A percentile compares a stretch with the other conserved stretches of the same genome.
These are phyloP conservation scores for Erysimum pusillum DNA, from an alignment of 441 rosid species.

Conservation along the genomic window DNA sequence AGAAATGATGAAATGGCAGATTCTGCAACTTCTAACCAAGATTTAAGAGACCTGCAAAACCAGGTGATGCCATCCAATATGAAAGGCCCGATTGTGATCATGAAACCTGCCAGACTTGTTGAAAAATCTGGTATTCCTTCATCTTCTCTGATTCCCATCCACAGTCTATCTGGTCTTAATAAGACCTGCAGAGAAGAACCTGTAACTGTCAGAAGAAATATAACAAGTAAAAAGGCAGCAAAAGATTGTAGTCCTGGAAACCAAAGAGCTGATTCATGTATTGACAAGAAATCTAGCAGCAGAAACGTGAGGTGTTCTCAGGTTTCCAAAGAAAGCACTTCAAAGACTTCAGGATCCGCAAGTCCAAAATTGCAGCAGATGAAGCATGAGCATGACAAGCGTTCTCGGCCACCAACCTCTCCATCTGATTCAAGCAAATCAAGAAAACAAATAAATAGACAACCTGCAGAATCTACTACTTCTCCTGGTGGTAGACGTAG, in stretches of 20 bases:
- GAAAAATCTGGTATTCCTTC: slow-evolving; percentile 63
- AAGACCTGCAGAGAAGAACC: slow-evolving; percentile 50
- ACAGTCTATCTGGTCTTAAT: slow-evolving; percentile 54
- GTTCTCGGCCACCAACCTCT: slow-evolving; percentile 81
- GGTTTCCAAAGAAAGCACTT: slow-evolving; percentile 53
- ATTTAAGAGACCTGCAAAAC: slow-evolving; percentile 41
- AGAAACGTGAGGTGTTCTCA: slow-evolving; percentile 59
- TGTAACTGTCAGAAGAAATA: slow-evolving; percentile 51
- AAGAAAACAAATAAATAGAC: slow-evolving; percentile 60
- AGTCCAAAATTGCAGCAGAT: slow-evolving; percentile 81
- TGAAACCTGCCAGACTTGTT: slow-evolving; percentile 87
- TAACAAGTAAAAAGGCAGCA: slow-evolving; percentile 48
- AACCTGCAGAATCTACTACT: slow-evolving; percentile 52
- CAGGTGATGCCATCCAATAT: slow-evolving; percentile 33
- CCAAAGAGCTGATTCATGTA: slow-evolving; percentile 49
- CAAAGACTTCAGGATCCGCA: slow-evolving; percentile 62
- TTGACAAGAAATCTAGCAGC: slow-evolving; percentile 56
- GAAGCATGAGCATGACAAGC: slow-evolving; percentile 70
- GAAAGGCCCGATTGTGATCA: slow-evolving; percentile 87
- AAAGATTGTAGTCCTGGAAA: slow-evolving; percentile 58
- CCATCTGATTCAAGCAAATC: slow-evolving; percentile 69
- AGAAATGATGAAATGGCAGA: slow-evolving; percentile 52
- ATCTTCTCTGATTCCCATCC: slow-evolving; percentile 67
- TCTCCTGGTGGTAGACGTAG: slow-evolving; percentile 63
- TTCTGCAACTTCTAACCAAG: slow-evolving; percentile 51